Evolutionary conservation across 805 yeast genomes (phyloP).

Genomic region (Naumovozyma castellii): DNA sequence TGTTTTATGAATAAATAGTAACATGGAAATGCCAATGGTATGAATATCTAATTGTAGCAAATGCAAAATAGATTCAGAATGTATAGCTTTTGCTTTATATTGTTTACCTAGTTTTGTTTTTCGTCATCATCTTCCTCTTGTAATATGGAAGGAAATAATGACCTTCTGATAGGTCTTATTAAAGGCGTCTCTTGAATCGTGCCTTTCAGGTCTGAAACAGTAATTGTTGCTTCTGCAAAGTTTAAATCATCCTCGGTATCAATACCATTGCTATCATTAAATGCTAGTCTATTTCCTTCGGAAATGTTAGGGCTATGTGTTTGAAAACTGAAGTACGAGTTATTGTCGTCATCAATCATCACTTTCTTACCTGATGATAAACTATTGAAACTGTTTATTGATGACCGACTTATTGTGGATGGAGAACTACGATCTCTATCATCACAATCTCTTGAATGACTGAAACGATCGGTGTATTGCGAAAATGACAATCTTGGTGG

Average conservation of each 20-base stretch:
- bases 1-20: background rate
- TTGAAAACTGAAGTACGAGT: constrained; percentile 15
- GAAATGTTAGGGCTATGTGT: constrained; percentile 6
- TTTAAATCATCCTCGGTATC: background rate
- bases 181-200: background rate
- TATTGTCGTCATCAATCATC: constrained; percentile 6
- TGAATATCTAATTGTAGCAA: background rate
- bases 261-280: background rate
- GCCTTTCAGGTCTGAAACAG: background rate
- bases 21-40: background rate
- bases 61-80: background rate
- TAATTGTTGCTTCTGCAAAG: background rate
- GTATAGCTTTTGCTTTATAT: background rate
- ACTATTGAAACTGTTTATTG: constrained; percentile 11
- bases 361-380: constrained; percentile 14
- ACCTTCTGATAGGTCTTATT: constrained; percentile 9
- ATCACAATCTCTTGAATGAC: constrained; percentile 5
- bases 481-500: constrained; percentile 23
- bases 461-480: constrained; percentile 6
- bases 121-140: constrained; percentile 10
- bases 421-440: background rate
- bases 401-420: constrained; percentile 2
- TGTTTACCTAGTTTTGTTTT: background rate
- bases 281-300: constrained; percentile 1
- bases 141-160: constrained; percentile 12